Conservation (phyloP, 129 eudicot species). For the Erigeron canadensis region DNA sequence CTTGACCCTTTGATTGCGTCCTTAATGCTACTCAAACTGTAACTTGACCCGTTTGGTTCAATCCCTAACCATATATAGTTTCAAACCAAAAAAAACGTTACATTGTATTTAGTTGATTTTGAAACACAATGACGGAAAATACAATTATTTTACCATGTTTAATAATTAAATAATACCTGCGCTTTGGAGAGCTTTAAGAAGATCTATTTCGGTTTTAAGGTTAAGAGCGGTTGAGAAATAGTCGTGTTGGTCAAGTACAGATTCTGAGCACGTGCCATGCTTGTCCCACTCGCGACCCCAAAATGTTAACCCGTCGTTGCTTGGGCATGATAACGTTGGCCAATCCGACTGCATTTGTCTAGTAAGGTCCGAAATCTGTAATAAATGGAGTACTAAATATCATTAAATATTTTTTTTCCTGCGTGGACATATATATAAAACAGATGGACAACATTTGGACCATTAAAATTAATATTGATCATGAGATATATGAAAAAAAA, state of each 20-base stretch:
- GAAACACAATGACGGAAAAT: not conserved
- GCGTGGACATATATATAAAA: not conserved
- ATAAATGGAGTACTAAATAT: not conserved
- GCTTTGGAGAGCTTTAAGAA: conserved; percentile 53
- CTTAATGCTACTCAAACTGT: conserved; percentile 45
- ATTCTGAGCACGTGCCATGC: conserved; percentile 83
- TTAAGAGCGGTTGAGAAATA: conserved; percentile 64
- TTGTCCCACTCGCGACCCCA: conserved; percentile 95
- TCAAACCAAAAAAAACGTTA: not conserved
- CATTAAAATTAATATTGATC: not conserved
- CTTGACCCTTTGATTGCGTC: conserved; percentile 47
- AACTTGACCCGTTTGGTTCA: conserved; percentile 46
- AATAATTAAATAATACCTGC: conserved; percentile 39
- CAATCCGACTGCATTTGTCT: conserved; percentile 54
- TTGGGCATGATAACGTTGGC: conserved; percentile 85
- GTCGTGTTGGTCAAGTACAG: conserved; percentile 52
- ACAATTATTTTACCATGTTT: not conserved
- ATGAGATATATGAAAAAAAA: not conserved
- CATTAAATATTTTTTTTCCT: not conserved
- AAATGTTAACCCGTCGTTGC: conserved; percentile 51
- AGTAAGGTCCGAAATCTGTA: conserved; percentile 56
- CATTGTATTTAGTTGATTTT: not conserved
- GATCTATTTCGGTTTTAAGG: conserved; percentile 46
- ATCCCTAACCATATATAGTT: conserved; percentile 49
- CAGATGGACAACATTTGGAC: not conserved